A percentile compares a stretch with the other conserved stretches of the same genome.
These are phyloP conservation scores for Fusarium coicis DNA, from an alignment of 2,329 filamentous ascomycete genomes.

Conservation along the genomic window DNA sequence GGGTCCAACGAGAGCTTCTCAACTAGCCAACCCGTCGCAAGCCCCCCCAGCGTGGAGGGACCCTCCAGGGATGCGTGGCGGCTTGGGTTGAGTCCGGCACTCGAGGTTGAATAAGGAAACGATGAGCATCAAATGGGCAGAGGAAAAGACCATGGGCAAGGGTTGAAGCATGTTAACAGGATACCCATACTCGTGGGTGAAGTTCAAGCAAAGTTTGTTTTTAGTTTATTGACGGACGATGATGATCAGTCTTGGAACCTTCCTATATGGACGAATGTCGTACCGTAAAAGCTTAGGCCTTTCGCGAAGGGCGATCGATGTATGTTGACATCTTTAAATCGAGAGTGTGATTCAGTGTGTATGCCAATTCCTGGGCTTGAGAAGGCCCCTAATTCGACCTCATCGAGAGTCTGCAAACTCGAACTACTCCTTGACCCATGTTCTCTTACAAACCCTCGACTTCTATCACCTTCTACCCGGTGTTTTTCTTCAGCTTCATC, in stretches of 20 bases:
- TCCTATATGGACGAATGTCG: constrained; percentile 7
- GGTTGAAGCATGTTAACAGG: neutral
- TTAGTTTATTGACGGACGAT: neutral
- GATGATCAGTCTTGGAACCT: neutral
- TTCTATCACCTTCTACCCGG: neutral
- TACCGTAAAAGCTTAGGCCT: neutral
- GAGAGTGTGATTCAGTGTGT: neutral
- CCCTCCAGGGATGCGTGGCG: constrained; percentile 33
- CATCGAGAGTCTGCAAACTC: neutral
- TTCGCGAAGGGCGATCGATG: constrained; percentile 8
- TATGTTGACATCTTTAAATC: constrained; percentile 4
- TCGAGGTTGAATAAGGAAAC: constrained; percentile 22
- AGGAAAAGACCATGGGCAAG: neutral
- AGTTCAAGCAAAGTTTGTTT: constrained; percentile 11
- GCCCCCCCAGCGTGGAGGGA: constrained; percentile 18
- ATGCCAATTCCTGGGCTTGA: neutral
- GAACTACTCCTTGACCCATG: neutral
- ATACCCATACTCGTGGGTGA: neutral
- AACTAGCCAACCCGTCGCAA: constrained; percentile 22
- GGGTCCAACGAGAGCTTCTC: constrained; percentile 21
- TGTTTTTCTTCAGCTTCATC: constrained; percentile 10
- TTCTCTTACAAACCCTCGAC: neutral
- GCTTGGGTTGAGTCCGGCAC: constrained; percentile 20
- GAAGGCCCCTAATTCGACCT: neutral
- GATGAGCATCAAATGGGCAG: constrained; percentile 23